Evolutionary conservation across 2,329 filamentous ascomycete species (phyloP).

Genomic region (Colletotrichum eremochloae): DNA sequence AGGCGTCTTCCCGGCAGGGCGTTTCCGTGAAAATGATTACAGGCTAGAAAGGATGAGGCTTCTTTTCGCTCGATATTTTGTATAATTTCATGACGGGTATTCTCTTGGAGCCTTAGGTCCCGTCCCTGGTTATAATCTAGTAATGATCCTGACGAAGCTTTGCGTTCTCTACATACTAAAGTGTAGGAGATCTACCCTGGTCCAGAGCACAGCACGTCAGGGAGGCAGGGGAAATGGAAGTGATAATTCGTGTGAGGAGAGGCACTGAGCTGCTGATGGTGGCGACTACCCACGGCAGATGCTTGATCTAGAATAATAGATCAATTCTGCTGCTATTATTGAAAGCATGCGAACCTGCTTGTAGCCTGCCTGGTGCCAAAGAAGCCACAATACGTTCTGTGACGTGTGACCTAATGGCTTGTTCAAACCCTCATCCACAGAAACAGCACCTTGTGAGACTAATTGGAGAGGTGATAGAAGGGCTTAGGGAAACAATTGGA

Average conservation of each 20-base stretch:
- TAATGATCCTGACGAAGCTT: not conserved
- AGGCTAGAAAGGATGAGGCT: not conserved
- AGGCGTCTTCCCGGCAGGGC: not conserved
- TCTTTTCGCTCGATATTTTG: not conserved
- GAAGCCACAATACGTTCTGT: not conserved
- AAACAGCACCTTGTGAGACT: not conserved
- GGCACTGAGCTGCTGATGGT: not conserved
- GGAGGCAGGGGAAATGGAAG: not conserved
- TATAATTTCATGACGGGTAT: slow-evolving; percentile 3
- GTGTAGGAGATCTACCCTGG: not conserved
- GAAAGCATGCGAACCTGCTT: no score
- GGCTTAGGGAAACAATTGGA: no score
- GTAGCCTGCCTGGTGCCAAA: not conserved
- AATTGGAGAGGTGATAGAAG: not conserved
- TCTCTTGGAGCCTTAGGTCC: not conserved
- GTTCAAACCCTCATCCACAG: not conserved
- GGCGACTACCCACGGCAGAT: not conserved
- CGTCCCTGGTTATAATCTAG: slow-evolving; percentile 11
- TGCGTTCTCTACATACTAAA: not conserved
- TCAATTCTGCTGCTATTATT: not conserved
- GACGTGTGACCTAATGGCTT: not conserved
- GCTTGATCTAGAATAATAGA: not conserved
- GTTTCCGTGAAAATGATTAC: not conserved
- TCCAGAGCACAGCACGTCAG: not conserved
- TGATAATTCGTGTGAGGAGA: not conserved